These are phyloP conservation scores for Scopulariopsis brevicaulis DNA, from an alignment of 2,329 filamentous ascomycete species.

Conservation along the genomic window DNA sequence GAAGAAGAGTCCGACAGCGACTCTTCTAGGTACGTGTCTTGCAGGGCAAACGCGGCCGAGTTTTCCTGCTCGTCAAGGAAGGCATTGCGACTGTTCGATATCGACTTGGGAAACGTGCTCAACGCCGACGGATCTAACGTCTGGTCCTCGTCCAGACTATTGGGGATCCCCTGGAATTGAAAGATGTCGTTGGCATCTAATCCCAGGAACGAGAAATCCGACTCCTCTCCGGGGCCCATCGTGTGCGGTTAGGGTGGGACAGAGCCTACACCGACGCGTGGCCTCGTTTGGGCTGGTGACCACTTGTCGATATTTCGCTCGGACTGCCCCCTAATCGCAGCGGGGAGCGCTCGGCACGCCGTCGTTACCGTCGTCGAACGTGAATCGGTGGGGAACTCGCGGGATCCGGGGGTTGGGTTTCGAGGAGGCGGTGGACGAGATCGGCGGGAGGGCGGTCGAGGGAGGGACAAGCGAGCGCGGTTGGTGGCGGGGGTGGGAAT, in stretches of 20 bases:
- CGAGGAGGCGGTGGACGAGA: not conserved
- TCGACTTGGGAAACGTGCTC: not conserved
- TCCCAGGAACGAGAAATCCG: not conserved
- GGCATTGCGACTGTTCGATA: not conserved
- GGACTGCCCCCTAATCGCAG: not conserved
- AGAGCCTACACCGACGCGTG: not conserved
- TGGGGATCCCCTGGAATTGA: not conserved
- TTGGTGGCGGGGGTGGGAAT: not conserved
- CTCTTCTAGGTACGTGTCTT: constrained; percentile 23
- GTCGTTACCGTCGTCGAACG: not conserved
- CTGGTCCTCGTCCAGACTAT: not conserved
- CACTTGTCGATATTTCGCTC: not conserved
- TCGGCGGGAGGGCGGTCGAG: not conserved
- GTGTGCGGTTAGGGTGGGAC: not conserved
- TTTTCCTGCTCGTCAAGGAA: constrained; percentile 13
- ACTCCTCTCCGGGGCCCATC: not conserved
- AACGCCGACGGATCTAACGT: constrained; percentile 1
- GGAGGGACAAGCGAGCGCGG: not conserved
- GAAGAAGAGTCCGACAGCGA: constrained; percentile 40
- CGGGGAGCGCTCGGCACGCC: not conserved
- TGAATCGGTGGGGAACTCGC: not conserved
- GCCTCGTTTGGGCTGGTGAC: not conserved
- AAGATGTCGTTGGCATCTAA: not conserved
- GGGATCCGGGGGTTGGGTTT: not conserved
- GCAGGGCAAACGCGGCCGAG: not conserved